phyloP scores from a whole-genome alignment of 108 stramenopile genomes.

The Discostella pseudostelligera region DNA sequence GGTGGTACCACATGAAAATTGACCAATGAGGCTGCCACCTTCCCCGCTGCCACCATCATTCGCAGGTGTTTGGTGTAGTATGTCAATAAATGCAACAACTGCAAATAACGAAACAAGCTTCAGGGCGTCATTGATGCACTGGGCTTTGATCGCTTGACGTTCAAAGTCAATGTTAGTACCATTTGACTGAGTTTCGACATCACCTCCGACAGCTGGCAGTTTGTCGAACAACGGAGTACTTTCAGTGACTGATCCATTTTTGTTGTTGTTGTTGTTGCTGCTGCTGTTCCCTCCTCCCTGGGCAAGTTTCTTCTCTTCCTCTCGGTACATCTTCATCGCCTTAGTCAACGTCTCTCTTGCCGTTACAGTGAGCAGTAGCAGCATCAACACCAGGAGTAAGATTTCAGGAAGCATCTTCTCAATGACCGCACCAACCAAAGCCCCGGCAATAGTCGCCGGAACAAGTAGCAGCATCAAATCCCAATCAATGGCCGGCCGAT shows the following conservation, averaged over 20 bases:
- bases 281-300: too few relatives aligned
- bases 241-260: slow-evolving; percentile 20
- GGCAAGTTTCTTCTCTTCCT: slow-evolving; percentile 27
- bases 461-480: slow-evolving; percentile 63
- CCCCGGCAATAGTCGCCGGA: slow-evolving; percentile 63
- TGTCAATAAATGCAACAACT: slow-evolving; percentile 1
- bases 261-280: too few relatives aligned
- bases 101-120: slow-evolving; percentile 1
- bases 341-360: slow-evolving; percentile 49
- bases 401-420: slow-evolving; percentile 56
- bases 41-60: not conserved
- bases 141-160: not conserved
- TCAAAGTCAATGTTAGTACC: not conserved
- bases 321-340: slow-evolving; percentile 49
- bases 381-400: slow-evolving; percentile 44
- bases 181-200: not conserved
- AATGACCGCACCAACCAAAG: slow-evolving; percentile 49
- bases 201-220: not conserved
- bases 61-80: not conserved
- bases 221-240: slow-evolving; percentile 17
- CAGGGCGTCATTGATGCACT: slow-evolving; percentile 10
- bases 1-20: not conserved
- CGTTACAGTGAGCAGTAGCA: slow-evolving; percentile 46
- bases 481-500: slow-evolving; percentile 65
- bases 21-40: slow-evolving; percentile 5